Conservation (phyloP, 1,284 basidiomycete genomes). For the Lentinus polychrous region DNA sequence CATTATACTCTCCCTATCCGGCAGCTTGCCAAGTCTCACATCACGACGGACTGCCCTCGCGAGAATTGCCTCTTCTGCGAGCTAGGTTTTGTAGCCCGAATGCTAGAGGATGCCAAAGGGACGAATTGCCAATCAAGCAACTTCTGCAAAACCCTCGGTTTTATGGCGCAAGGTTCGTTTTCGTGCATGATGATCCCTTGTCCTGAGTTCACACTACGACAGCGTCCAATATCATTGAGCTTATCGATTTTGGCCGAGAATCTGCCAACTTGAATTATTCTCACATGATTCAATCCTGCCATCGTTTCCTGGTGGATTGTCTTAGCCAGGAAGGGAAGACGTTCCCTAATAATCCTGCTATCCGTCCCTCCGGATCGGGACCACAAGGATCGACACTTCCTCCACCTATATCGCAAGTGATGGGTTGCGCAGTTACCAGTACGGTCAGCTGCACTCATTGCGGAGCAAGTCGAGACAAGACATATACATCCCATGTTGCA, state of each 20-base stretch:
- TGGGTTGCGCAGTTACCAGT: slow-evolving; percentile 74
- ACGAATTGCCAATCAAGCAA: slow-evolving; percentile 96
- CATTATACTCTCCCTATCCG: slow-evolving; percentile 82
- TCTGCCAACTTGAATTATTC: slow-evolving; percentile 69
- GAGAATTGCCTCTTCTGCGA: slow-evolving; percentile 96
- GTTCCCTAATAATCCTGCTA: slow-evolving; percentile 51
- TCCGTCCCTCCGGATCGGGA: slow-evolving; percentile 21
- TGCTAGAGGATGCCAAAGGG: slow-evolving; percentile 93
- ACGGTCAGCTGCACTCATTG: slow-evolving; percentile 75
- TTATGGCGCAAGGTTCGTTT: slow-evolving; percentile 63
- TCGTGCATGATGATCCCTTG: background rate
- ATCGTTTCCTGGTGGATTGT: slow-evolving; percentile 87
- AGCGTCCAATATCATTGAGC: slow-evolving; percentile 76
- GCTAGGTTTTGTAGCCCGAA: slow-evolving; percentile 90
- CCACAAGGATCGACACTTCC: slow-evolving; percentile 29
- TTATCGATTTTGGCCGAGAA: slow-evolving; percentile 86
- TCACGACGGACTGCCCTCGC: slow-evolving; percentile 77
- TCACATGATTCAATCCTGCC: slow-evolving; percentile 90
- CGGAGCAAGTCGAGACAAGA: slow-evolving; percentile 63
- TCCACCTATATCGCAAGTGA: slow-evolving; percentile 72
- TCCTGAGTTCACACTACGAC: slow-evolving; percentile 10
- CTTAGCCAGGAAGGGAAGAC: slow-evolving; percentile 64
- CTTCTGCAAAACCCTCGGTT: slow-evolving; percentile 89
- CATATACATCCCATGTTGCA: slow-evolving; percentile 73
- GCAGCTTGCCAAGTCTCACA: slow-evolving; percentile 84